Conservation (phyloP, 2,329 filamentous ascomycete species). For the Cephalotrichum gorgonifer region DNA sequence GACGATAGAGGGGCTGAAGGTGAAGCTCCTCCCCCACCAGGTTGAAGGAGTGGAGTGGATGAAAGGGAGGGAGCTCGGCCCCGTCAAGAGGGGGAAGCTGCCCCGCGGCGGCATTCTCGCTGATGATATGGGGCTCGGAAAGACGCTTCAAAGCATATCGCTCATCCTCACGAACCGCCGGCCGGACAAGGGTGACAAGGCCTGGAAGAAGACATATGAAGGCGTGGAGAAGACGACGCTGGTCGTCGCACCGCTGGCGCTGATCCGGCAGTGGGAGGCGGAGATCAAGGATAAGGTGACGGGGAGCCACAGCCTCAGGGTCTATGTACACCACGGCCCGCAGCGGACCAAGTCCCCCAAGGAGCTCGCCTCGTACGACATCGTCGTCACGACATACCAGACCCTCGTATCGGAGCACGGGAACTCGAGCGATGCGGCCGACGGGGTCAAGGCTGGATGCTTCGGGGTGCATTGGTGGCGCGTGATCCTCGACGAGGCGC, state of each 20-base stretch:
- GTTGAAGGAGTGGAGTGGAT: slow-evolving; percentile 93
- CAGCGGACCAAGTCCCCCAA: slow-evolving; percentile 69
- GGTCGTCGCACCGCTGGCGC: slow-evolving; percentile 82
- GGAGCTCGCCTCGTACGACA: slow-evolving; percentile 76
- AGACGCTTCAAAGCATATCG: slow-evolving; percentile 89
- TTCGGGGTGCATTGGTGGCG: slow-evolving; percentile 94
- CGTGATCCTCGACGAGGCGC: slow-evolving; percentile 89
- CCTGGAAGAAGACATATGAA: slow-evolving; percentile 58
- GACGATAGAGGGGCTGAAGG: slow-evolving; percentile 65
- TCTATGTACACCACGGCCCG: slow-evolving; percentile 85
- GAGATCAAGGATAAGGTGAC: slow-evolving; percentile 80
- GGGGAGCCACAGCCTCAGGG: slow-evolving; percentile 58
- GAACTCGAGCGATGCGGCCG: slow-evolving; percentile 49
- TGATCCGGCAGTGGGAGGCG: slow-evolving; percentile 95
- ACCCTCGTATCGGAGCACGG: slow-evolving; percentile 87
- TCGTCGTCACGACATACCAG: slow-evolving; percentile 95
- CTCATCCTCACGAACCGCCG: slow-evolving; percentile 77
- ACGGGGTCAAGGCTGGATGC: slow-evolving; percentile 64
- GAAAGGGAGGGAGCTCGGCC: slow-evolving; percentile 81
- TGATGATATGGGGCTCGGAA: slow-evolving; percentile 95
- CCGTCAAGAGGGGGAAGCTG: slow-evolving; percentile 67
- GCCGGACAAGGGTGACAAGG: slow-evolving; percentile 43
- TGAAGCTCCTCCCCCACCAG: slow-evolving; percentile 87
- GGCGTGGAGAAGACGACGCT: slow-evolving; percentile 69
- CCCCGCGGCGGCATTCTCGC: slow-evolving; percentile 92